These are phyloP conservation scores for Cydonia oblonga DNA, from an alignment of 331 rosid genomes.

Conservation along the genomic window DNA sequence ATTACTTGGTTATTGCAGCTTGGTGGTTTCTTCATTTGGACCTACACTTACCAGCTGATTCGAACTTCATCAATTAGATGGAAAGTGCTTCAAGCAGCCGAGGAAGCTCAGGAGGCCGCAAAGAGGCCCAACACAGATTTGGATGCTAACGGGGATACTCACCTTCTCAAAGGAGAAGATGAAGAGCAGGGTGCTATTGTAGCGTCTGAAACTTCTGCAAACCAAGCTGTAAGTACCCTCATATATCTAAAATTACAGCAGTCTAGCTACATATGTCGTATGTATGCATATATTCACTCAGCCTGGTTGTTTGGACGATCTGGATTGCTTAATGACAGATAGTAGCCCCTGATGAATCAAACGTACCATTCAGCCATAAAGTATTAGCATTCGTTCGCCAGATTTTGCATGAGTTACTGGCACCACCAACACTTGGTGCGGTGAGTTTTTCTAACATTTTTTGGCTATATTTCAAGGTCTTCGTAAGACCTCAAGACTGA, in stretches of 20 bases:
- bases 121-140: slow-evolving; percentile 33
- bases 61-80: slow-evolving; percentile 29
- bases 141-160: slow-evolving; percentile 30
- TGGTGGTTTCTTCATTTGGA: slow-evolving; percentile 82
- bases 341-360: slow-evolving; percentile 15
- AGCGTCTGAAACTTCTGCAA: slow-evolving; percentile 17
- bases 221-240: slow-evolving; percentile 33
- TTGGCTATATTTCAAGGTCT: background rate
- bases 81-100: slow-evolving; percentile 36
- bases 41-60: slow-evolving; percentile 52
- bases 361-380: slow-evolving; percentile 25
- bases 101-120: background rate
- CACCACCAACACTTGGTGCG: slow-evolving; percentile 71
- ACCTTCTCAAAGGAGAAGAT: slow-evolving; percentile 32
- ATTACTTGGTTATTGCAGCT: slow-evolving; percentile 38
- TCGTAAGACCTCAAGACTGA: background rate
- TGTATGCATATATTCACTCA: background rate
- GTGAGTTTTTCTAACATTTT: slow-evolving; percentile 39
- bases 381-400: slow-evolving; percentile 11
- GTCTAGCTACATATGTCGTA: too few species aligned
- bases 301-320: background rate
- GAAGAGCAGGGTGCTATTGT: slow-evolving; percentile 10
- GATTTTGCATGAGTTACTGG: slow-evolving; percentile 42
- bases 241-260: background rate
- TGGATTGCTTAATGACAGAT: slow-evolving; percentile 27